Base-by-base conservation (phyloP, 345 rosid species). In the Garcia nutans region DNA sequence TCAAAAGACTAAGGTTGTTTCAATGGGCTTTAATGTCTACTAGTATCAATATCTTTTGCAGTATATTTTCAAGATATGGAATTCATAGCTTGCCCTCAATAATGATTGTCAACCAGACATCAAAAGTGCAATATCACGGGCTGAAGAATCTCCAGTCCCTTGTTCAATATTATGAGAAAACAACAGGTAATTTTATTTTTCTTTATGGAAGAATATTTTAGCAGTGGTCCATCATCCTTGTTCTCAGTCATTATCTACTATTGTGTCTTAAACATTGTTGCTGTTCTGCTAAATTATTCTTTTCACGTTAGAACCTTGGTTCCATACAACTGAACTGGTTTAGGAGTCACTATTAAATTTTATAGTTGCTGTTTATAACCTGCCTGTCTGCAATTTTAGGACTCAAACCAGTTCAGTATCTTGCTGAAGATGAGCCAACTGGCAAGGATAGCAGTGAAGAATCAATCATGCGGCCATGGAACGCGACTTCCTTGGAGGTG, bases 31-130 rank as follows among this genome's bases (percentile, higher is more conserved):
- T 59, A 52, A n/a, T 62, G 44, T 72, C 58, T 47, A 58, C 23
- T 82, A 44, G 73, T 74, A 23, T 55, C 13, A 41, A 74, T 59
- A 63, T 59, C 11, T 60, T 65, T 78, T 77, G 81, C 90, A 93
- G 98, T 79, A 70, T 93, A 57, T 93, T 88, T 81, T 96, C 96
- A 15, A 87, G 86, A 80, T 90, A 88, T 77, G 98, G 97, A 77
- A 87, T 95, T 75, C 99, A 85, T 80, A 89, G 97, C 82, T 77
- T 94, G 80, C 98, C 98, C 22, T 83, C 95, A 68, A 79, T 94
- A 74, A 64, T 94, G 37, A 74, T 93, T 79, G 82, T 90, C 70
- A 90, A 90, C 79, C 90, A 86, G 81, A 90, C 91, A 65, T 83
- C 86, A 49, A 89, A 66, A 73, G 82, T 76, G 52, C 89, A 63